Base-by-base conservation (phyloP, 257 asterid genomes). In the Plantago elongata region DNA sequence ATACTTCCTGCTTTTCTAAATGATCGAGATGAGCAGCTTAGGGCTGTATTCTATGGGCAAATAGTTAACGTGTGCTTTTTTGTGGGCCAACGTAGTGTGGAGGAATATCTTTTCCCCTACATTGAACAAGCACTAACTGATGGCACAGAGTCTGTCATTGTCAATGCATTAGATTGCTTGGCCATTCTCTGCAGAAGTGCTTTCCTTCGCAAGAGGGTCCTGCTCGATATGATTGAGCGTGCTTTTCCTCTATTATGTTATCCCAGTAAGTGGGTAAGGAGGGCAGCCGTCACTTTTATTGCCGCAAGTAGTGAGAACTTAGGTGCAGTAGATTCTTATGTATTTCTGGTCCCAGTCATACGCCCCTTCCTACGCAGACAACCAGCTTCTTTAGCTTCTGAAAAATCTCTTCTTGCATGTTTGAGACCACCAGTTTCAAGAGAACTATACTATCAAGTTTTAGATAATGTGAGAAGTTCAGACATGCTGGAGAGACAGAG, bases 401-500 rank as follows among this genome's bases (percentile, higher is more conserved):
- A 85, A 68, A 85, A 77, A 71, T 81, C 85, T 69, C 83, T 93
- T 72, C 77, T 87, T 78, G 88, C 82, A 40, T 89, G 95, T 78
- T 81, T 93, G 62, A 87, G 84, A 79, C 84, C 94, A 15, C 94
- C 99, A 44, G 84, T 89, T 68, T 79, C 99, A 18, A 82, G 84
- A 72, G 96, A 93, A 65, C 62, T 78, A 50, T 89, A 83, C 75
- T 81, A 82, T 74, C 89, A 83, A 76, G 79, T 81, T 70, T 71
- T 89, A 74, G 92, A 87, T 73, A 89, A 72, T 78, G 88, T 88
- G 56, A 82, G 80, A 74, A 89, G 97, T 77, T 87, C 97, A 57
- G 96, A 87, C 79, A 93, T 89, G 97, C 86, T 89, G 75, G 95
- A 85, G 80, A 83, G 97, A 68, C 99, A 93, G 79, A 79, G 99